Evolutionary conservation across 768 basidiomycete genomes (phyloP), one percentile per base, ranked within the genome.

Genomic region (Suillus occidentalis): DNA sequence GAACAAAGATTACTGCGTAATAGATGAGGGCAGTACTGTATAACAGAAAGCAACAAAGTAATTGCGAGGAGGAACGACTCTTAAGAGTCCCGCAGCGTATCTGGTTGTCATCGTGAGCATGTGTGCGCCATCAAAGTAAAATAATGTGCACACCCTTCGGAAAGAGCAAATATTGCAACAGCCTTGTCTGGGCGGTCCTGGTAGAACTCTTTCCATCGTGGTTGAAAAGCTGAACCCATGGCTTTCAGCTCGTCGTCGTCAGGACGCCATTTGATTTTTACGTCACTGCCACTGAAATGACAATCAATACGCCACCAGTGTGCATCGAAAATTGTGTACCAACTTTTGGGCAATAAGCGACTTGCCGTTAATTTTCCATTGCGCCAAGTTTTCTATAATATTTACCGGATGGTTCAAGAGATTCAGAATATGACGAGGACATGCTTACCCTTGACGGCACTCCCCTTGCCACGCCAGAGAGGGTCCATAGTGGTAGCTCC

Each of bases 331-430:
- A 2, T 13, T 40, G 25, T 67, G 2, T 28, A 63, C 79, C 18
- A 55, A 87, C 88, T 87, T 88, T 68, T 83, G 80, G 0, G 85
- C 78, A 69, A 88, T 75, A 45, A 82, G 66, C 7, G 85, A 84
- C 42, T 73, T 75, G 0, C 83, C 85, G 3, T 75, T 67, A 40
- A 75, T 69, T 22, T 67, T 62, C 71, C 75, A 82, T 60, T 79
- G 69, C 18, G 59, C 70, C 9, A 63, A 58, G 65, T 73, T 73
- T 40, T n/a, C 65, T 66, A 39, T 20, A 10, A 31, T 10, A 57
- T 28, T 31, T n/a, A 13, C 22, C 22, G 22, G 25, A 4, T 0
- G 43, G 12, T 59, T 14, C 53, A 31, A 40, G 3, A 14, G 12
- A 42, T n/a, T 56, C 6, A 8, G 25, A 1, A 72, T 63, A 13